Conservation (phyloP, 495 filamentous ascomycete species). For the Penicillium cataractarum region DNA sequence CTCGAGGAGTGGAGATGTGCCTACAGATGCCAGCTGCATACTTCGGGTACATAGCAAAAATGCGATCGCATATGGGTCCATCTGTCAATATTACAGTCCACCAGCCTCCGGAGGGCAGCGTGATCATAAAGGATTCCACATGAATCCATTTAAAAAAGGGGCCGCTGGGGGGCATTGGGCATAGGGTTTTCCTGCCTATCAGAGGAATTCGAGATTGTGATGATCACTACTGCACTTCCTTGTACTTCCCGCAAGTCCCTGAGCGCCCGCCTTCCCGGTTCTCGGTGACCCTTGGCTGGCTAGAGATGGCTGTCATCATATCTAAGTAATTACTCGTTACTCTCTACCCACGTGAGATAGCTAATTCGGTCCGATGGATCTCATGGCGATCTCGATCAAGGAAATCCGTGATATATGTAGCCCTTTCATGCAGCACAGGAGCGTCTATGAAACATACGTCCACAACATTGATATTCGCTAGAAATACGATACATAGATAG, state of each 20-base stretch:
- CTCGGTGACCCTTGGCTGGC: slow-evolving; percentile 8
- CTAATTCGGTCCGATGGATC: background rate
- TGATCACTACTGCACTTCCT: slow-evolving; percentile 14
- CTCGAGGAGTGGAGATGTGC: background rate
- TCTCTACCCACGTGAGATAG: background rate
- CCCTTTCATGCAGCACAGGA: background rate
- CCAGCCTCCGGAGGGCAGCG: background rate
- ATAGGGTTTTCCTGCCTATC: slow-evolving; percentile 15
- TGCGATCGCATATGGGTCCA: background rate
- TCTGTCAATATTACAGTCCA: too few species aligned
- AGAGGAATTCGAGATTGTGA: slow-evolving; percentile 17
- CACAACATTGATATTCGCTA: background rate
- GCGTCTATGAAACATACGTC: background rate
- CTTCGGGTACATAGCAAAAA: too few species aligned
- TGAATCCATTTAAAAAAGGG: slow-evolving; percentile 9
- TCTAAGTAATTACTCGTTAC: too few species aligned
- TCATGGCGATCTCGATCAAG: too few species aligned
- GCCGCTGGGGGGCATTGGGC: slow-evolving; percentile 1
- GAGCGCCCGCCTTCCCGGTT: slow-evolving; percentile 8
- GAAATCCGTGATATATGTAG: too few species aligned
- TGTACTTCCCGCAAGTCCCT: background rate
- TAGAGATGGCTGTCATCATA: slow-evolving; percentile 1
- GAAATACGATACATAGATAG: background rate
- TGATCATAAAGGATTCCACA: slow-evolving; percentile 3
- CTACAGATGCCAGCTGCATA: background rate